Evolutionary conservation across 352 stramenopile species (phyloP).

Genomic region (Plasmopara halstedii): DNA sequence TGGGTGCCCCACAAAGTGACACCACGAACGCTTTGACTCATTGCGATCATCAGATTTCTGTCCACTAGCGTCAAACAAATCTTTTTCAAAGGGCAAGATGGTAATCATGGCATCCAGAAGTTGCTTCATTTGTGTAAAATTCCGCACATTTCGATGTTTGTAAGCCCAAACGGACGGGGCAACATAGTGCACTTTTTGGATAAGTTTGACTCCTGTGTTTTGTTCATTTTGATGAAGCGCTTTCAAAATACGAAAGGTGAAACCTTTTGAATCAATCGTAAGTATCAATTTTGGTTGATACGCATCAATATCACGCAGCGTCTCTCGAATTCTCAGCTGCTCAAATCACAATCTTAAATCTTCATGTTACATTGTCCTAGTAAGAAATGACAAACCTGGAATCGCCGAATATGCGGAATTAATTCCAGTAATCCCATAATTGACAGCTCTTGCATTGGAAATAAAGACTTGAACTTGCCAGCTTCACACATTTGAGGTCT

Average conservation of each 20-base stretch:
- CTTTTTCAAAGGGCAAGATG: slow-evolving; percentile 61
- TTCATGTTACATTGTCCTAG: too few species aligned
- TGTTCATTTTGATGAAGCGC: slow-evolving; percentile 19
- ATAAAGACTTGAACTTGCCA: slow-evolving; percentile 51
- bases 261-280: slow-evolving; percentile 76
- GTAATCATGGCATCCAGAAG: slow-evolving; percentile 63
- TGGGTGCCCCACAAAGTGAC: slow-evolving; percentile 60
- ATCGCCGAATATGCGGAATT: slow-evolving; percentile 42
- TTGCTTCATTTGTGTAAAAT: slow-evolving; percentile 25
- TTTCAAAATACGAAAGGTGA: slow-evolving; percentile 55
- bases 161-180: slow-evolving; percentile 73
- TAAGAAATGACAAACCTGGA: slow-evolving; percentile 32
- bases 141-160: slow-evolving; percentile 32
- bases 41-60: background rate
- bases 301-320: slow-evolving; percentile 39
- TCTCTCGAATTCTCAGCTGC: slow-evolving; percentile 42
- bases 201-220: slow-evolving; percentile 1
- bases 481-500: slow-evolving; percentile 42
- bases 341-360: background rate
- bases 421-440: slow-evolving; percentile 72
- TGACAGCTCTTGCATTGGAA: slow-evolving; percentile 63
- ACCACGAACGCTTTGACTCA: slow-evolving; percentile 18
- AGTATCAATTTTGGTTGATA: slow-evolving; percentile 56
- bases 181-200: slow-evolving; percentile 69
- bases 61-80: slow-evolving; percentile 26